Evolutionary conservation across 345 rosid species (phyloP).

Genomic region (Heritiera littoralis): DNA sequence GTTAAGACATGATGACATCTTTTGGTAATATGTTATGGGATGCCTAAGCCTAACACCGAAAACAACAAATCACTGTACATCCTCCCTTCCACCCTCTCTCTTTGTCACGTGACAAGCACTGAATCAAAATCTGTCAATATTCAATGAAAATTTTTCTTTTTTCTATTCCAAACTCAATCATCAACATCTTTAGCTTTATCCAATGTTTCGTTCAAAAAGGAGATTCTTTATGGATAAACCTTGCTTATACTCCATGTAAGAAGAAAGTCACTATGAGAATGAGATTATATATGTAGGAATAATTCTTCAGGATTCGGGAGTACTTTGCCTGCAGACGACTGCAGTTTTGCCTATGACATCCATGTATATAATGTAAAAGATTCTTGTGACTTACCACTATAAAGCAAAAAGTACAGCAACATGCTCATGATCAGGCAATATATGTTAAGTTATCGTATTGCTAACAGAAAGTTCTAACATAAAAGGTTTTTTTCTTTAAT

Average conservation of each 20-base stretch:
- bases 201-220: constrained; percentile 1
- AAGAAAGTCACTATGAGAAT: background rate
- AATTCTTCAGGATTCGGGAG: background rate
- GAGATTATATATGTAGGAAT: background rate
- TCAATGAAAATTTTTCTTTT: constrained; percentile 17
- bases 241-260: background rate
- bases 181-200: constrained; percentile 28
- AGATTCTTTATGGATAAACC: background rate
- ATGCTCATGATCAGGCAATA: background rate
- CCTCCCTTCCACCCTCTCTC: background rate
- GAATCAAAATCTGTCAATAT: constrained; percentile 17
- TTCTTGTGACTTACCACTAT: background rate
- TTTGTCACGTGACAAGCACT: constrained; percentile 29
- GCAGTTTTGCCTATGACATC: background rate
- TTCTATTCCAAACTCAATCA: constrained; percentile 30
- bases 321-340: background rate
- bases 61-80: background rate
- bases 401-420: background rate
- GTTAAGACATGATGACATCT: no score
- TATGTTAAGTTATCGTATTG: background rate
- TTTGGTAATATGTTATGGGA: background rate
- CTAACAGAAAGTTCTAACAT: background rate
- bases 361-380: background rate
- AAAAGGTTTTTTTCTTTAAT: background rate
- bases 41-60: background rate